Percentiles rank a stretch among this genome's conserved stretches.
Evolutionary conservation across 768 basidiomycete genomes (phyloP).

Genomic region (Termitomyces sp.): DNA sequence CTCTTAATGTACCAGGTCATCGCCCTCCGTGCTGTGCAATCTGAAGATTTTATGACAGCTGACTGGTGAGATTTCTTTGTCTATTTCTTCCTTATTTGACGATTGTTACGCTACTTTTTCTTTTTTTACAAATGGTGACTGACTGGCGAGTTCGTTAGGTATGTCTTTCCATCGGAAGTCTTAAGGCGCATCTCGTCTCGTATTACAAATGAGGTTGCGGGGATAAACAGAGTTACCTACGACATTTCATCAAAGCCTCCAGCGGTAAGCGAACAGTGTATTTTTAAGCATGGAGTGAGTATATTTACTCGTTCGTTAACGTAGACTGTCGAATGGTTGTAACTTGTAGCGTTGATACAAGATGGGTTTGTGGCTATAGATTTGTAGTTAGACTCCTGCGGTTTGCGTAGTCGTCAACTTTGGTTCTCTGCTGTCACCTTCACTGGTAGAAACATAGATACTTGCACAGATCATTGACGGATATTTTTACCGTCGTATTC

Average conservation of each 20-base stretch:
- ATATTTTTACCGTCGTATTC: constrained; percentile 4
- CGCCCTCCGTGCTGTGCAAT: constrained; percentile 88
- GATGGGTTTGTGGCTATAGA: neutral
- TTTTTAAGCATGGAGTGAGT: neutral
- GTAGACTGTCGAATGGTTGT: constrained; percentile 50
- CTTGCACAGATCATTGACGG: neutral
- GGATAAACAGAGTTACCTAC: constrained; percentile 94
- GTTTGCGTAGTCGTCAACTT: neutral
- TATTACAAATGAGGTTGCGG: constrained; percentile 95
- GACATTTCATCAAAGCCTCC: constrained; percentile 98
- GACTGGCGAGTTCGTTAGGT: constrained; percentile 46
- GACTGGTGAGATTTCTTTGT: constrained; percentile 67
- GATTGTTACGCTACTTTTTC: neutral
- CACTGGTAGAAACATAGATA: neutral
- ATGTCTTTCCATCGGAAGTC: constrained; percentile 90
- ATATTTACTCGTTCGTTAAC: constrained; percentile 2
- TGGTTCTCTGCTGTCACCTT: neutral
- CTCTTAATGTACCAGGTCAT: constrained; percentile 56
- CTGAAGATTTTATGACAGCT: constrained; percentile 99
- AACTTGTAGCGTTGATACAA: constrained; percentile 8
- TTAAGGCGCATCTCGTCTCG: constrained; percentile 89
- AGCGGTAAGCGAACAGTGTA: constrained; percentile 47
- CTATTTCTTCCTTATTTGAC: too few relatives aligned
- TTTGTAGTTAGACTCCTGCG: neutral
- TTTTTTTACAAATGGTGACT: constrained; percentile 6